A percentile compares a stretch with the other conserved stretches of the same genome.
These are phyloP conservation scores for Digitaria exilis DNA, from an alignment of 202 grass and related monocot genomes.

Conservation along the genomic window DNA sequence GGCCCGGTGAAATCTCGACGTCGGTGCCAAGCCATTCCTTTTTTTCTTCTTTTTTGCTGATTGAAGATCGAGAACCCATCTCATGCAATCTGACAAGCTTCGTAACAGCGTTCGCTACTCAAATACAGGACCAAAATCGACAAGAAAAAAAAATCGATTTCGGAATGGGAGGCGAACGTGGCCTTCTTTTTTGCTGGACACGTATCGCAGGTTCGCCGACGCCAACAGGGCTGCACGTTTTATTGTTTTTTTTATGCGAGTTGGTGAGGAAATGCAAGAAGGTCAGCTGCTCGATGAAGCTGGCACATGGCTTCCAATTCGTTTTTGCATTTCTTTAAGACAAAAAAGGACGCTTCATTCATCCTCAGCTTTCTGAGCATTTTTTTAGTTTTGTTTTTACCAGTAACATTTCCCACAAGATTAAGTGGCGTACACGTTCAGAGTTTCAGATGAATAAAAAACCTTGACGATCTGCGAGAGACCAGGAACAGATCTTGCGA, in stretches of 20 bases:
- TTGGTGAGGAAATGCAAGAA: constrained; percentile 14
- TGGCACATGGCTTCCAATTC: constrained; percentile 11
- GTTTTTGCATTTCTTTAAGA: constrained; percentile 9
- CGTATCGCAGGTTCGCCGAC: neutral
- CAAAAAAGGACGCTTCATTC: neutral
- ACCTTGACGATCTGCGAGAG: neutral
- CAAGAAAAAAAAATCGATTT: too few relatives aligned
- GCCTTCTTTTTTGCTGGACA: neutral
- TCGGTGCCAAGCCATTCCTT: neutral
- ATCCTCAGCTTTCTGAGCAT: neutral
- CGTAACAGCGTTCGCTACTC: neutral
- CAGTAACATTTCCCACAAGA: neutral
- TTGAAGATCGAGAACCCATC: neutral
- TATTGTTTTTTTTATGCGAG: neutral
- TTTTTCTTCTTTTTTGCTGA: neutral
- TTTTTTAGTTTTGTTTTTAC: neutral
- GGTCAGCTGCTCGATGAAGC: neutral
- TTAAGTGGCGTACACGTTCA: constrained; percentile 31
- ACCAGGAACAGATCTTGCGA: neutral
- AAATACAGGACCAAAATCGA: too few relatives aligned
- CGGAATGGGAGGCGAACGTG: neutral
- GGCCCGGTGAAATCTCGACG: neutral
- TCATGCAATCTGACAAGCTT: neutral
- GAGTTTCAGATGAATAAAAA: neutral
- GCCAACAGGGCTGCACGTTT: constrained; percentile 43